Conservation (phyloP, 345 rosid genomes). For the Gossypioides kirkii region DNA sequence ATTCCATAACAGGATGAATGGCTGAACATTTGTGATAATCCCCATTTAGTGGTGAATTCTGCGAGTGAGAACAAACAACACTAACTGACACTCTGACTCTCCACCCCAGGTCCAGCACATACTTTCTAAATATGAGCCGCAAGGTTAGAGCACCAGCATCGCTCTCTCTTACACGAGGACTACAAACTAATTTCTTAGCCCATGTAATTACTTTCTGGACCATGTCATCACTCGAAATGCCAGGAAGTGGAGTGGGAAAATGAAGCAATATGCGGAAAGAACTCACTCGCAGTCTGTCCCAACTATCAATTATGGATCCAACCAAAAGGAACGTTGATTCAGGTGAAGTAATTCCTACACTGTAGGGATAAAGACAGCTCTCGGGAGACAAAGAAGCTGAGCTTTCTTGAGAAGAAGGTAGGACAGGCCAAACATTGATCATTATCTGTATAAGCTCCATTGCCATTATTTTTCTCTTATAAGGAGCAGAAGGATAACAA, state of each 20-base stretch:
- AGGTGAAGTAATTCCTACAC: constrained; percentile 58
- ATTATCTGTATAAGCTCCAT: constrained; percentile 78
- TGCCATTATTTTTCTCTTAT: constrained; percentile 93
- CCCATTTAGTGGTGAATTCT: constrained; percentile 28
- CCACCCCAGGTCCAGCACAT: constrained; percentile 85
- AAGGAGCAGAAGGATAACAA: constrained; percentile 95
- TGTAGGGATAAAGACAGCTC: constrained; percentile 57
- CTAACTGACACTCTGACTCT: constrained; percentile 51
- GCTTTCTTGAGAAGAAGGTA: constrained; percentile 42
- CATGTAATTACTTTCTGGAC: constrained; percentile 60
- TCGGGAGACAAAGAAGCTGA: constrained; percentile 31
- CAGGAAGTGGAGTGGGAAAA: constrained; percentile 92
- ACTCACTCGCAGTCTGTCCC: constrained; percentile 91
- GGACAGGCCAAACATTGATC: constrained; percentile 77
- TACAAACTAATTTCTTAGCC: constrained; percentile 84
- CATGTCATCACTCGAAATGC: constrained; percentile 66
- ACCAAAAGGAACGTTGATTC: constrained; percentile 71
- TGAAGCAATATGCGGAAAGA: constrained; percentile 80
- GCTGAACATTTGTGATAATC: constrained; percentile 24
- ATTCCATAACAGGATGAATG: constrained; percentile 60
- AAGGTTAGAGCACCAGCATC: constrained; percentile 84
- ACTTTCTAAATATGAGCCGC: constrained; percentile 82
- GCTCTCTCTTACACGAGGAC: constrained; percentile 98
- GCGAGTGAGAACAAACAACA: constrained; percentile 43
- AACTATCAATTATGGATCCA: constrained; percentile 92